phyloP scores from a whole-genome alignment of 345 rosid species.

The Camelina hispida region DNA sequence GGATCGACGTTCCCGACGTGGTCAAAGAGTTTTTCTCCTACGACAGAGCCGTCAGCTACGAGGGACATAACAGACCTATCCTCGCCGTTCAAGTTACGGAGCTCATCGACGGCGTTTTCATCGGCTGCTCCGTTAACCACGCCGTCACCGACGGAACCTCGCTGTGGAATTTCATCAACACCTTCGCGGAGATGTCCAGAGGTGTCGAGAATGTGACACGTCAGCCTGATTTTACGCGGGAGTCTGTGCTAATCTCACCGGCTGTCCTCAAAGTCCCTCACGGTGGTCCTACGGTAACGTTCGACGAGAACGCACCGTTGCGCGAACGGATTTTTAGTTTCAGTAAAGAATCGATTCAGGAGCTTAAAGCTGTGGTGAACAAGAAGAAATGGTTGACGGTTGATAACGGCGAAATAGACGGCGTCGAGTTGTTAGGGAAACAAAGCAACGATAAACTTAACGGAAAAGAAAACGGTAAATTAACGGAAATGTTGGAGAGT shows the following conservation, averaged over 20 bases:
- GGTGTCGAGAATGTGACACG: slow-evolving; percentile 50
- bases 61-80: slow-evolving; percentile 76
- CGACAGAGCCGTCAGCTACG: slow-evolving; percentile 73
- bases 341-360: slow-evolving; percentile 63
- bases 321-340: slow-evolving; percentile 89
- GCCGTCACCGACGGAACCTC: slow-evolving; percentile 90
- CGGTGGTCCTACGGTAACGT: slow-evolving; percentile 80
- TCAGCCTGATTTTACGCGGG: slow-evolving; percentile 69
- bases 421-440: slow-evolving; percentile 70
- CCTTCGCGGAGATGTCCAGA: slow-evolving; percentile 73
- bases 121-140: slow-evolving; percentile 78
- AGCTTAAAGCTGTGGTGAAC: slow-evolving; percentile 71
- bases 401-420: slow-evolving; percentile 43
- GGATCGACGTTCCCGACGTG: slow-evolving; percentile 59
- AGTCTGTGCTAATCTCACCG: slow-evolving; percentile 63
- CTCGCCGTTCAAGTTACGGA: slow-evolving; percentile 89
- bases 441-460: slow-evolving; percentile 58
- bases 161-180: slow-evolving; percentile 91
- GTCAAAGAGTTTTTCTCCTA: slow-evolving; percentile 63
- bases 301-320: slow-evolving; percentile 67
- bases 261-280: slow-evolving; percentile 68
- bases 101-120: slow-evolving; percentile 72
- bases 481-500: slow-evolving; percentile 48
- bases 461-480: slow-evolving; percentile 44
- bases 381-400: slow-evolving; percentile 27